These are phyloP conservation scores for Pseudogymnoascus sp. DNA, from an alignment of 2,329 filamentous ascomycete species.

Conservation along the genomic window DNA sequence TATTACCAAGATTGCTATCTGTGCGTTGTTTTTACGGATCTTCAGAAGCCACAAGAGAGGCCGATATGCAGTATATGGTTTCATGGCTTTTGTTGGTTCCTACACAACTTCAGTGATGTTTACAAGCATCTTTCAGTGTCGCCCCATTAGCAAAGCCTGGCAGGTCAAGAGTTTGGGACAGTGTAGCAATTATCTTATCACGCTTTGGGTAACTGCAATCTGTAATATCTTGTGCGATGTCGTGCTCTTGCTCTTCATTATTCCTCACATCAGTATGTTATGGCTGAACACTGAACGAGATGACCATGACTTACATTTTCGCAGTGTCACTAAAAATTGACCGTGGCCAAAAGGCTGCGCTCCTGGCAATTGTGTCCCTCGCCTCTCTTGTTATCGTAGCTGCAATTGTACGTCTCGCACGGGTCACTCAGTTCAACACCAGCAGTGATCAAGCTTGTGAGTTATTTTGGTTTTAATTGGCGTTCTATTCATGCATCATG, in stretches of 20 bases:
- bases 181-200: conserved; percentile 12
- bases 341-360: conserved; percentile 15
- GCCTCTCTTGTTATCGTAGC: conserved; percentile 17
- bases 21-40: conserved; percentile 15
- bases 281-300: background rate
- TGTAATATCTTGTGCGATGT: conserved; percentile 19
- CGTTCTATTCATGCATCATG: background rate
- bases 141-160: conserved; percentile 16
- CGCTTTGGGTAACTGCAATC: conserved; percentile 11
- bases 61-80: conserved; percentile 8
- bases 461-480: background rate
- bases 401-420: conserved; percentile 12
- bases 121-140: conserved; percentile 15
- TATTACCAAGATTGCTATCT: conserved; percentile 16
- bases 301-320: background rate
- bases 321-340: conserved; percentile 17
- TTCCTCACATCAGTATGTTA: conserved; percentile 18
- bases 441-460: conserved; percentile 16
- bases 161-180: background rate
- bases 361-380: conserved; percentile 15
- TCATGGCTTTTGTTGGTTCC: conserved; percentile 12
- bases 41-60: conserved; percentile 13
- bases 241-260: conserved; percentile 17
- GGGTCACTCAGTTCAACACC: background rate
- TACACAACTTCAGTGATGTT: background rate